Evolutionary conservation across 768 basidiomycete species (phyloP).

Genomic region (Mycena polygramma): DNA sequence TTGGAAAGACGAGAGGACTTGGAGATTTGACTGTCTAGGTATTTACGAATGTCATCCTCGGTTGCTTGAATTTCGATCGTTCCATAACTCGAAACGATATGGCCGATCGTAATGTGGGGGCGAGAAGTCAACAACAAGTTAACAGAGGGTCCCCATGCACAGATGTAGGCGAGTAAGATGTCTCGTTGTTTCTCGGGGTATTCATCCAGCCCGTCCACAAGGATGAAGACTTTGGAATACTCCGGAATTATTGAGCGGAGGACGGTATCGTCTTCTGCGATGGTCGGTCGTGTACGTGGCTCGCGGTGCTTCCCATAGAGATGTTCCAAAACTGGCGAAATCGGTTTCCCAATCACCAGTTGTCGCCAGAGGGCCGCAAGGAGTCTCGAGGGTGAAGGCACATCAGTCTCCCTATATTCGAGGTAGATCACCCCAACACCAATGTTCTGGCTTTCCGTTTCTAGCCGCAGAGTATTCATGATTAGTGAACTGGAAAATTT

Average conservation of each 20-base stretch:
- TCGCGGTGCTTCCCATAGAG: constrained; percentile 1
- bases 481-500: background rate
- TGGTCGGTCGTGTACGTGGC: background rate
- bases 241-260: background rate
- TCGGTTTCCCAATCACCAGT: background rate
- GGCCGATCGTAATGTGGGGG: background rate
- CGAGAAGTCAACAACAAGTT: constrained; percentile 16
- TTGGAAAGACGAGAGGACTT: background rate
- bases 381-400: background rate
- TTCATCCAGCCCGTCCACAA: constrained; percentile 24
- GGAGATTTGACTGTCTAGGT: background rate
- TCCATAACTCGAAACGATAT: background rate
- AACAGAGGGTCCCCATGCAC: background rate
- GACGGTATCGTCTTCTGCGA: background rate
- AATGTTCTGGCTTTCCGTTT: background rate
- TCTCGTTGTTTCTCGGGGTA: background rate
- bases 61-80: background rate
- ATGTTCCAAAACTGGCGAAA: background rate
- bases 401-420: background rate
- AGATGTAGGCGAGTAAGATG: background rate
- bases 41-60: background rate
- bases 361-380: constrained; percentile 10
- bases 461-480: constrained; percentile 2
- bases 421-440: constrained; percentile 2
- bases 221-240: constrained; percentile 4